Base-by-base conservation (phyloP, 192 early-diverging fungal genomes). In the Dissophora globulifera region DNA sequence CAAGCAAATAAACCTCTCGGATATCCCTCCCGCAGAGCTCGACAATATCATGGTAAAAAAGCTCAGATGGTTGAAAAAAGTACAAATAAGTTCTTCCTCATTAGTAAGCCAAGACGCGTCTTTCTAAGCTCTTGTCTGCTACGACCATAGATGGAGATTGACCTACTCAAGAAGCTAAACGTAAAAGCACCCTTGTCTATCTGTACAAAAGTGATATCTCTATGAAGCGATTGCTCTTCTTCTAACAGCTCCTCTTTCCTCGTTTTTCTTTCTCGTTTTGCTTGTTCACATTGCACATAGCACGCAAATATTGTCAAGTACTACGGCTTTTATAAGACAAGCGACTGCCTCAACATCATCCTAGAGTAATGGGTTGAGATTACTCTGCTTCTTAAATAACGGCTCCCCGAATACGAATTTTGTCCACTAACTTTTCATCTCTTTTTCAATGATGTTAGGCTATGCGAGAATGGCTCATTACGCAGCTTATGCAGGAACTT, bases 341-440 rank as follows among this genome's bases (percentile, higher is more conserved):
- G 86, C 17, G 82, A 87, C 16, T 78, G 71, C 45, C 86, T 95
- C 41, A 93, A 94, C 82, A 91, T 96, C 20, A 93, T 97, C 53
- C 79, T 97, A 17, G 94, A 97, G 82, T 93, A 91, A n/a, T n/a
- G n/a, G n/a, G n/a, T n/a, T n/a, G n/a, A n/a, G n/a, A n/a, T n/a
- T n/a, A n/a, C n/a, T n/a, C n/a, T n/a, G n/a, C n/a, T n/a, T n/a
- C n/a, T n/a, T n/a, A n/a, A n/a, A n/a, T n/a, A n/a, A n/a, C n/a
- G n/a, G n/a, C n/a, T n/a, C n/a, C n/a, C n/a, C n/a, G n/a, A n/a
- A n/a, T n/a, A n/a, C n/a, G n/a, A n/a, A n/a, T n/a, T 25, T 17
- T 29, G 12, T 4, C 26, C 13, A 3, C 7, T 22, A 12, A 20
- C 29, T 41, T 12, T 49, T 69, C n/a, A 8, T 41, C 27, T 57